A percentile compares a stretch with the other conserved stretches of the same genome.
phyloP scores from a whole-genome alignment of 345 rosid genomes.

The Mallotus nudiflorus region DNA sequence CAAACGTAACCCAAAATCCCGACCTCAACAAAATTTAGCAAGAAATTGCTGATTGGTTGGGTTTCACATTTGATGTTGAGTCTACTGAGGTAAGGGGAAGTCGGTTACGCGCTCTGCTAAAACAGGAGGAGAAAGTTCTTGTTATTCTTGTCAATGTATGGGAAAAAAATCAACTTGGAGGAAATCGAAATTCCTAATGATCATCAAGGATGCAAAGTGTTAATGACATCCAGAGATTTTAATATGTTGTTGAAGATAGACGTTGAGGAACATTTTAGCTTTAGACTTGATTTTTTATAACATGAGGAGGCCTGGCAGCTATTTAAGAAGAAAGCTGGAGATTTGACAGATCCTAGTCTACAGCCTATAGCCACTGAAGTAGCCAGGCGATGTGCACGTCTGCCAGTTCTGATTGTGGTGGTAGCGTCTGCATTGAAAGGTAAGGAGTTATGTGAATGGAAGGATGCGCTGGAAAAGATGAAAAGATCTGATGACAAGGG shows the following conservation, averaged over 20 bases:
- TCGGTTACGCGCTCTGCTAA: no score
- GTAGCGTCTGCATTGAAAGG: no score
- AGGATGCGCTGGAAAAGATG: no score
- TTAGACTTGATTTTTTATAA: not conserved
- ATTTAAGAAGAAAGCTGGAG: not conserved
- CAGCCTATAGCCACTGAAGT: not conserved
- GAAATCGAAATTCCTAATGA: conserved; percentile 3
- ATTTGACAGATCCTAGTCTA: not conserved
- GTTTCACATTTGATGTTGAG: no score
- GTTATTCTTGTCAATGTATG: conserved; percentile 15
- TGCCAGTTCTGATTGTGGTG: no score
- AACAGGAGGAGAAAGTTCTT: no score
- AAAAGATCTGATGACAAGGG: no score
- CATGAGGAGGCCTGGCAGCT: not conserved
- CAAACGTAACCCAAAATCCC: not conserved
- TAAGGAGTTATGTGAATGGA: no score
- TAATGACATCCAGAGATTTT: conserved; percentile 8
- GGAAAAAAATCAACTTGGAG: not conserved
- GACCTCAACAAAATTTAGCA: not conserved
- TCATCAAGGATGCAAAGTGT: conserved; percentile 7
- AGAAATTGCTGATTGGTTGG: conserved; percentile 21
- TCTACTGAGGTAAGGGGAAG: no score
- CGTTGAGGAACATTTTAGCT: not conserved
- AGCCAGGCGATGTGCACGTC: no score
- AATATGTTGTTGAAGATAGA: not conserved